These are phyloP conservation scores for Boletus huronensis DNA, from an alignment of 768 basidiomycete species.

Conservation along the genomic window DNA sequence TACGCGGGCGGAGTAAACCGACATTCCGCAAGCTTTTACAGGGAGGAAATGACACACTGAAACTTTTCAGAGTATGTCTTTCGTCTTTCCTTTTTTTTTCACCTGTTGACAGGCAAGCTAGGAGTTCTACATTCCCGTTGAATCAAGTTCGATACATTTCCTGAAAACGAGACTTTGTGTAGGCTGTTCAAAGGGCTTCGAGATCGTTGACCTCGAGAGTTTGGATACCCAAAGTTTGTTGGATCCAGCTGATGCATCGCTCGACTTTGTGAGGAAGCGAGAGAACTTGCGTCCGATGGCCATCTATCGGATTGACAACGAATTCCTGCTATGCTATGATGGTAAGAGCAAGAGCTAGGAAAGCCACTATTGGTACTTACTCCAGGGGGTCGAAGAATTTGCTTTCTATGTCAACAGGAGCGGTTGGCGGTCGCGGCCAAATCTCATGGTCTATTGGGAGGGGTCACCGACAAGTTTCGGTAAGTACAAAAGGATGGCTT, in stretches of 20 bases:
- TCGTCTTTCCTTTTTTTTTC: not conserved
- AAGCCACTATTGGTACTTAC: slow-evolving; percentile 4
- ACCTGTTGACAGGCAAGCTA: slow-evolving; percentile 28
- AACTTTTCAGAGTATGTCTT: slow-evolving; percentile 73
- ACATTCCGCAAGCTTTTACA: slow-evolving; percentile 95
- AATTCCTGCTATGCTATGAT: slow-evolving; percentile 96
- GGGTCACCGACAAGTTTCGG: slow-evolving; percentile 92
- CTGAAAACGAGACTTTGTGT: slow-evolving; percentile 97
- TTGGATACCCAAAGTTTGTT: slow-evolving; percentile 95
- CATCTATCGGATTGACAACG: slow-evolving; percentile 94
- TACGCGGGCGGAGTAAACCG: slow-evolving; percentile 75
- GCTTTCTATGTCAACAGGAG: slow-evolving; percentile 99
- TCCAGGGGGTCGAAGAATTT: slow-evolving; percentile 62
- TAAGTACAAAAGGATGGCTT: slow-evolving; percentile 39
- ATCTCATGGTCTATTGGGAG: slow-evolving; percentile 98
- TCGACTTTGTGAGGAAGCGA: slow-evolving; percentile 90
- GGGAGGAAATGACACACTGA: slow-evolving; percentile 91
- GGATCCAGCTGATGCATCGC: slow-evolving; percentile 84
- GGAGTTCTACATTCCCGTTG: slow-evolving; percentile 99
- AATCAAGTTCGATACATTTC: slow-evolving; percentile 95
- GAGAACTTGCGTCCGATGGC: slow-evolving; percentile 92
- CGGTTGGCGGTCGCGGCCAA: slow-evolving; percentile 83
- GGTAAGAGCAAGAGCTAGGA: slow-evolving; percentile 48
- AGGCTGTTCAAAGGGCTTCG: slow-evolving; percentile 95
- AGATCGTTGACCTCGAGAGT: slow-evolving; percentile 96